Base-by-base conservation (phyloP, 768 basidiomycete species). In the Hericium coralloides region DNA sequence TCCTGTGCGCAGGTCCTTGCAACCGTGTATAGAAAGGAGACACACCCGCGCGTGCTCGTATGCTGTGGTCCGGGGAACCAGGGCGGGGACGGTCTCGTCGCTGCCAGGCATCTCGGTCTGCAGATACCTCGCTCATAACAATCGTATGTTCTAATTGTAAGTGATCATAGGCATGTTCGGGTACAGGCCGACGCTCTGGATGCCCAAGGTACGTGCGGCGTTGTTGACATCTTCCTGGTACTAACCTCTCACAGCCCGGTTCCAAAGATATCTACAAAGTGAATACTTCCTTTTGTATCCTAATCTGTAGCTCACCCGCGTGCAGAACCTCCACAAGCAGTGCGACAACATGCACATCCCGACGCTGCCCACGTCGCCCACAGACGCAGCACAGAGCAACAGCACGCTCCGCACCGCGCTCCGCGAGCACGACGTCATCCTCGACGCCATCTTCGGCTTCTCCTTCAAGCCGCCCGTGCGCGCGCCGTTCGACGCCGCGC, bases 21-120 rank as follows among this genome's bases (percentile, higher is more conserved):
- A 6, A 85, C 76, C n/a, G 82, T 84, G 0, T 98, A 92, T 68
- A 75, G 74, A 41, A 82, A 78, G 31, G 81, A 84, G 3, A 79
- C 75, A 48, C 83, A 90, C 68, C 79, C 78, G 38, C 80, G 83
- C 12, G 92, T 98, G 6, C 75, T 98, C n/a, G 90, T 98, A 12
- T 93, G 91, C 65, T 98, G 95, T 67, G 97, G 97, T 17, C 95
- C 97, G 7, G 97, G 97, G 43, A 98, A 98, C 66, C 95, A 98
- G 76, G 92, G 93, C 1, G 97, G 97, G 12, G 97, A 99, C 71
- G 97, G 97, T 3, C 75, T 99, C 0, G 95, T 98, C 23, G 97
- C 97, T 26, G 97, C 97, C 45, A 79, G 95, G 47, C 97, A 99
- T 72, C 80, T 99, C 8, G 84, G 92, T 90, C 62, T 14, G 25